These are phyloP conservation scores for Aspergillus bridgeri DNA, from an alignment of 495 filamentous ascomycete genomes.

Conservation along the genomic window DNA sequence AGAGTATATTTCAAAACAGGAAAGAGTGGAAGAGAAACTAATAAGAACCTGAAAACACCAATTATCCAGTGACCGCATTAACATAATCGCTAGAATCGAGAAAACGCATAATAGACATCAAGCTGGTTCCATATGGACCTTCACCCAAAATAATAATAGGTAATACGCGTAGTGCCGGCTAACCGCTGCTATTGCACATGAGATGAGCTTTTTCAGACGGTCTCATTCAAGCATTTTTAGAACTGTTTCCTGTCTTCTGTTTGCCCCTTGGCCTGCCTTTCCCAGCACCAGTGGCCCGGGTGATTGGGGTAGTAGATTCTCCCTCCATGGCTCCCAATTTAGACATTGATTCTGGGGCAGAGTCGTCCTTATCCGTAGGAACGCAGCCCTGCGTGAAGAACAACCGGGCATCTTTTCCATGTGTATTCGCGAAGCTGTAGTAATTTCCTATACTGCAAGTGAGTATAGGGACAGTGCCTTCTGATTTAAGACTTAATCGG, in stretches of 20 bases:
- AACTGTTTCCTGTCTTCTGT: slow-evolving; percentile 28
- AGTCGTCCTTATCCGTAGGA: slow-evolving; percentile 32
- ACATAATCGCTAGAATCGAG: slow-evolving; percentile 27
- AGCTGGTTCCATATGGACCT: neutral
- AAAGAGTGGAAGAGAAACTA: neutral
- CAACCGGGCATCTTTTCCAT: slow-evolving; percentile 61
- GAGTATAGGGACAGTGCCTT: neutral
- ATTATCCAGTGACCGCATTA: slow-evolving; percentile 19
- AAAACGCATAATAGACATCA: slow-evolving; percentile 4
- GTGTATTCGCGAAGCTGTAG: slow-evolving; percentile 76
- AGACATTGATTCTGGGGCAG: slow-evolving; percentile 24
- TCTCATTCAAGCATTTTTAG: slow-evolving; percentile 4
- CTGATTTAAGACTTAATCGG: neutral
- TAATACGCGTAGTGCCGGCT: neutral
- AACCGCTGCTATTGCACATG: slow-evolving; percentile 1
- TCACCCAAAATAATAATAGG: neutral
- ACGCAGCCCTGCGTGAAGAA: slow-evolving; percentile 84
- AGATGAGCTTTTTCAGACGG: neutral
- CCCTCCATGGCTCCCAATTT: slow-evolving; percentile 25
- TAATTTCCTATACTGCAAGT: slow-evolving; percentile 61
- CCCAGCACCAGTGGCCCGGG: slow-evolving; percentile 18
- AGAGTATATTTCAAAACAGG: neutral
- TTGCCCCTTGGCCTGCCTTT: slow-evolving; percentile 42
- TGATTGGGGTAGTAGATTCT: slow-evolving; percentile 20
- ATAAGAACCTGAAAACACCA: slow-evolving; percentile 16